Conservation (phyloP, 2,329 filamentous ascomycete genomes). For the Tolypocladium nubicola region DNA sequence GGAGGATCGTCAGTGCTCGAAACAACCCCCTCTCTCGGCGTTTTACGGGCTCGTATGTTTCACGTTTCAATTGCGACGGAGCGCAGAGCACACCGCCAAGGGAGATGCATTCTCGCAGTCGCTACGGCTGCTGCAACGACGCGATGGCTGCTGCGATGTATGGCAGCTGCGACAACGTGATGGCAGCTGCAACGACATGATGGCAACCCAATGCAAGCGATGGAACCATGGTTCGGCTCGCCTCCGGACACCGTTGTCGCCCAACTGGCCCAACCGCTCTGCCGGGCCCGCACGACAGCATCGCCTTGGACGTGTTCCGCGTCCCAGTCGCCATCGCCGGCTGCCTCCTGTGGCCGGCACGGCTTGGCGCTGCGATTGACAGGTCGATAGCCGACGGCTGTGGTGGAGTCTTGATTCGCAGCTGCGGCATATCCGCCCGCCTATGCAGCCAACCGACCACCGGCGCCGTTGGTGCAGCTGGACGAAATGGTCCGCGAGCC, state of each 20-base stretch:
- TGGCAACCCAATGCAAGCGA: neutral
- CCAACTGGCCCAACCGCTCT: neutral
- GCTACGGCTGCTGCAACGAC: neutral
- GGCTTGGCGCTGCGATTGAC: neutral
- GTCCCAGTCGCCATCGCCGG: neutral
- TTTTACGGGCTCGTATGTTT: neutral
- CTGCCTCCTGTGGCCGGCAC: neutral
- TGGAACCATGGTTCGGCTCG: neutral
- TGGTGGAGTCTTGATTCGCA: neutral
- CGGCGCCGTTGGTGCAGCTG: neutral
- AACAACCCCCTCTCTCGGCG: neutral
- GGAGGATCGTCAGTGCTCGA: neutral
- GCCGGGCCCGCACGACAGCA: neutral
- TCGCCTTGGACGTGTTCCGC: neutral
- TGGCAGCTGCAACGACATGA: neutral
- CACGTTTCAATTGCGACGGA: too few species aligned
- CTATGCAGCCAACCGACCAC: neutral
- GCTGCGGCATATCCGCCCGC: neutral
- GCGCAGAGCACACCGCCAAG: too few species aligned
- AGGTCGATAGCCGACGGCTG: neutral
- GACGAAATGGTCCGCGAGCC: too few species aligned
- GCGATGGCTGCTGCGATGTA: too few species aligned
- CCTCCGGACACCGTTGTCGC: too few species aligned
- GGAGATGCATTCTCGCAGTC: neutral
- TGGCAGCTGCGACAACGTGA: neutral